Conservation (phyloP, 768 basidiomycete species). For the Tylopilus balloui region DNA sequence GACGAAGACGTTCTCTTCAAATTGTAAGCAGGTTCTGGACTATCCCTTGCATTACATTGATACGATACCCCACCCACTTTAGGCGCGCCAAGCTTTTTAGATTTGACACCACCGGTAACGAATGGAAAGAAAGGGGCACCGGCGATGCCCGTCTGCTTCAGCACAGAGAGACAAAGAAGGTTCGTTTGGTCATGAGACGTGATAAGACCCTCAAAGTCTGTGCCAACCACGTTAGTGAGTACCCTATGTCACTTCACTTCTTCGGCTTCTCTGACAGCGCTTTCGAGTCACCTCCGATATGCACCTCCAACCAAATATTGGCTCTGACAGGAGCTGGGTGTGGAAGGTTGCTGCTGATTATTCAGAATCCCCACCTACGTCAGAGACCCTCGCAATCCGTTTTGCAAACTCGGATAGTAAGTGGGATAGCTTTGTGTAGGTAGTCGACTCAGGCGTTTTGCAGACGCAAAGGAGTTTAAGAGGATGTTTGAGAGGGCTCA, state of each 20-base stretch:
- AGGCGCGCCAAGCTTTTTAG: conserved; percentile 99
- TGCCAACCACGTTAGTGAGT: conserved; percentile 90
- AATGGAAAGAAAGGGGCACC: conserved; percentile 99
- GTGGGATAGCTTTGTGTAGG: conserved; percentile 28
- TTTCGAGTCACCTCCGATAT: conserved; percentile 78
- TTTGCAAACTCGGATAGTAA: conserved; percentile 95
- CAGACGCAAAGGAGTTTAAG: conserved; percentile 83
- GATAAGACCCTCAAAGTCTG: conserved; percentile 99
- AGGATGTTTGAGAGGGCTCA: conserved; percentile 82
- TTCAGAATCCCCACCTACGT: conserved; percentile 81
- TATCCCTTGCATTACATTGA: background rate
- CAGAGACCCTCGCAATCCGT: conserved; percentile 96
- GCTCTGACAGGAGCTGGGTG: conserved; percentile 98
- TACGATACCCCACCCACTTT: conserved; percentile 21
- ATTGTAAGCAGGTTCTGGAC: conserved; percentile 59
- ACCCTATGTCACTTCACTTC: background rate
- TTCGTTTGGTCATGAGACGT: conserved; percentile 97
- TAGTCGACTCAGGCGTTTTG: conserved; percentile 23
- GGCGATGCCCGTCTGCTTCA: conserved; percentile 90
- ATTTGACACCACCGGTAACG: conserved; percentile 69
- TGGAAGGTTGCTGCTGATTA: conserved; percentile 97
- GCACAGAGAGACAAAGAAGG: conserved; percentile 86
- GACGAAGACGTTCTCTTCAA: conserved; percentile 93
- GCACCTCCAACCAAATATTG: conserved; percentile 95
- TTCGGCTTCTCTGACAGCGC: conserved; percentile 1